These are phyloP conservation scores for Cicer cuneatum DNA, from an alignment of 306 rosid genomes.

Conservation along the genomic window DNA sequence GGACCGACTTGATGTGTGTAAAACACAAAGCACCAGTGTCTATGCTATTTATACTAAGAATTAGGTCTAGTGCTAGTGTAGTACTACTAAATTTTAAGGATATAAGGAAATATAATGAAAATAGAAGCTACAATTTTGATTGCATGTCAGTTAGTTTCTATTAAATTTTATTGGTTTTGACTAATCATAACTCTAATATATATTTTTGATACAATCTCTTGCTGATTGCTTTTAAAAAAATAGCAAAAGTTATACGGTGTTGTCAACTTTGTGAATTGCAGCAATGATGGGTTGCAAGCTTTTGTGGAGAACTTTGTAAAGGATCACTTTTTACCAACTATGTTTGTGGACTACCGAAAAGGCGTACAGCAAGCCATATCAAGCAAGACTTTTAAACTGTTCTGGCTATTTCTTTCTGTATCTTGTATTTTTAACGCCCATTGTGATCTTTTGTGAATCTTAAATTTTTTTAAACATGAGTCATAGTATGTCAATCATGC, in stretches of 20 bases:
- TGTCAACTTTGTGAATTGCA: slow-evolving; percentile 59
- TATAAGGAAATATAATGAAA: slow-evolving; percentile 27
- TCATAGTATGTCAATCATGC: slow-evolving; percentile 7
- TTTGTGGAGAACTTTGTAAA: slow-evolving; percentile 98
- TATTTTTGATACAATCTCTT: slow-evolving; percentile 26
- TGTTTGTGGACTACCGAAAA: slow-evolving; percentile 99
- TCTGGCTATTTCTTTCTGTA: slow-evolving; percentile 35
- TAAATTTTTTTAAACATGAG: slow-evolving; percentile 33
- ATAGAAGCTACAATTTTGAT: slow-evolving; percentile 11
- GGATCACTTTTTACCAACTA: slow-evolving; percentile 95
- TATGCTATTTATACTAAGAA: not conserved
- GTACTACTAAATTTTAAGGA: too few relatives aligned
- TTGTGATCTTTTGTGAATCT: slow-evolving; percentile 34
- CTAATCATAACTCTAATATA: slow-evolving; percentile 1
- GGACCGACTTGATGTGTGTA: not conserved
- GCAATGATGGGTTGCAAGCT: slow-evolving; percentile 94
- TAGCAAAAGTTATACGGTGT: slow-evolving; percentile 35
- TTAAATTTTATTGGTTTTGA: slow-evolving; percentile 23
- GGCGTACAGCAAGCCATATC: slow-evolving; percentile 99
- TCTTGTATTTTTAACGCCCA: slow-evolving; percentile 25
- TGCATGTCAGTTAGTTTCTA: slow-evolving; percentile 3
- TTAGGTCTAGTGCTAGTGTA: not conserved
- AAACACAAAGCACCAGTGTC: slow-evolving; percentile 4
- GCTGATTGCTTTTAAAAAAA: slow-evolving; percentile 34
- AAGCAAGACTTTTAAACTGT: slow-evolving; percentile 74